These are phyloP conservation scores for Aphanomyces astaci DNA, from an alignment of 352 stramenopile species.

Conservation along the genomic window DNA sequence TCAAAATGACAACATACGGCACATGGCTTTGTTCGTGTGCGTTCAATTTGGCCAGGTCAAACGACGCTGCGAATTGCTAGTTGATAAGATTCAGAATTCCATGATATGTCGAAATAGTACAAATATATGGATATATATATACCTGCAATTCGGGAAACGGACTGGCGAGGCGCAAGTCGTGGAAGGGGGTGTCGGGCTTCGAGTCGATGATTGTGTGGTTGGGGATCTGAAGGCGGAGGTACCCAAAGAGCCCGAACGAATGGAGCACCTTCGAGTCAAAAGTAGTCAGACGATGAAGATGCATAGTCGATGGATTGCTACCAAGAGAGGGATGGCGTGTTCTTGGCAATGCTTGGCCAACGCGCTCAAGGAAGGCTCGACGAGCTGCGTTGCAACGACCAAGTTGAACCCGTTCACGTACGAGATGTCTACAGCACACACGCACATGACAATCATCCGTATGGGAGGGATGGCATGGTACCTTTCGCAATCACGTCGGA, in stretches of 20 bases:
- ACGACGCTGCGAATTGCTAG: slow-evolving; percentile 37
- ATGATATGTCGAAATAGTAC: background rate
- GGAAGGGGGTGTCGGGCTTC: slow-evolving; percentile 75
- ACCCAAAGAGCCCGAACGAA: slow-evolving; percentile 91
- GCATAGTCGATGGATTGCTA: slow-evolving; percentile 11
- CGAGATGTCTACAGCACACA: slow-evolving; percentile 39
- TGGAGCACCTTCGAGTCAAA: slow-evolving; percentile 36
- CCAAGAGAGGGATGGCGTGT: slow-evolving; percentile 73
- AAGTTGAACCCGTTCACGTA: slow-evolving; percentile 70
- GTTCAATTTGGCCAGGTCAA: slow-evolving; percentile 63
- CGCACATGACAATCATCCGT: background rate
- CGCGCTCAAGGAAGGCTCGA: slow-evolving; percentile 39
- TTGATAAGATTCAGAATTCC: background rate
- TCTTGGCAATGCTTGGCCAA: slow-evolving; percentile 63
- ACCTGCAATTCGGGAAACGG: slow-evolving; percentile 60
- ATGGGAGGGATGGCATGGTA: background rate
- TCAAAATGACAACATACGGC: slow-evolving; percentile 90
- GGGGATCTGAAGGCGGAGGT: slow-evolving; percentile 81
- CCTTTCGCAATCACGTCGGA: slow-evolving; percentile 41
- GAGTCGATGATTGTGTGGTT: slow-evolving; percentile 84
- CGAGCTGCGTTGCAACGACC: slow-evolving; percentile 83
- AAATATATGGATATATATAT: background rate
- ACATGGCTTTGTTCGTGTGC: slow-evolving; percentile 87
- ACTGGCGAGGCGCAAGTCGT: slow-evolving; percentile 84
- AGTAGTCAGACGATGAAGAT: background rate